These are phyloP conservation scores for Hypoxylon cercidicola DNA, from an alignment of 495 filamentous ascomycete genomes.

Conservation along the genomic window DNA sequence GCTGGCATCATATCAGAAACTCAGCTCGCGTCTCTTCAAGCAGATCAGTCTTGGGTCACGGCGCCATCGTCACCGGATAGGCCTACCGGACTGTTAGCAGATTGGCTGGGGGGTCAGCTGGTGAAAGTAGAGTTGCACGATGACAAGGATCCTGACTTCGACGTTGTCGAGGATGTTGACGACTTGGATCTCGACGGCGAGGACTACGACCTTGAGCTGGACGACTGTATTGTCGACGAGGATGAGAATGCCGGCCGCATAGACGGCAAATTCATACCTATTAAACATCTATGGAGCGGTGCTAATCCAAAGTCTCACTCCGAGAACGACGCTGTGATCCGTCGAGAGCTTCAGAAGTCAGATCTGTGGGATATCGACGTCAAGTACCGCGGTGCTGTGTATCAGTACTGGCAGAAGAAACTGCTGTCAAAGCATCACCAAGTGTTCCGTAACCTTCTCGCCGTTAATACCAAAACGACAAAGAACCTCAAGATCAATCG, in stretches of 20 bases:
- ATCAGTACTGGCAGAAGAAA: slow-evolving; percentile 52
- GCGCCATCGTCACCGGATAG: slow-evolving; percentile 43
- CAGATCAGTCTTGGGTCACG: slow-evolving; percentile 63
- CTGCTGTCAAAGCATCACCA: slow-evolving; percentile 40
- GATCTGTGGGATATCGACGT: slow-evolving; percentile 50
- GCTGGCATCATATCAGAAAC: slow-evolving; percentile 66
- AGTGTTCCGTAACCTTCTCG: slow-evolving; percentile 44
- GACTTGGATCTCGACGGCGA: slow-evolving; percentile 37
- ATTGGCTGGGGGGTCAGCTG: slow-evolving; percentile 70
- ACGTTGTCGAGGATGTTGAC: slow-evolving; percentile 45
- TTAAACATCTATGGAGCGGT: slow-evolving; percentile 52
- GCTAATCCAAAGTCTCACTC: slow-evolving; percentile 31
- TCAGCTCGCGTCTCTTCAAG: slow-evolving; percentile 70
- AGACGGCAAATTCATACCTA: slow-evolving; percentile 45
- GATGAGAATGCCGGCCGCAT: slow-evolving; percentile 52
- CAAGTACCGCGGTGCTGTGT: slow-evolving; percentile 50
- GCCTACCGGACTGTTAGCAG: slow-evolving; percentile 59
- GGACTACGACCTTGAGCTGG: slow-evolving; percentile 47
- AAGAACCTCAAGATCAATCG: slow-evolving; percentile 47
- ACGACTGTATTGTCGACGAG: slow-evolving; percentile 52
- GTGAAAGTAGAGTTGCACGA: slow-evolving; percentile 40
- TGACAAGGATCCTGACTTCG: slow-evolving; percentile 49
- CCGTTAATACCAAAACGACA: slow-evolving; percentile 41
- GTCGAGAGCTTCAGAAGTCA: slow-evolving; percentile 32
- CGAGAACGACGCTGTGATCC: slow-evolving; percentile 28